Evolutionary conservation across 202 grass and related monocot species (phyloP), one percentile per base, ranked within the genome.

Genomic region (Zoysia matrella): DNA sequence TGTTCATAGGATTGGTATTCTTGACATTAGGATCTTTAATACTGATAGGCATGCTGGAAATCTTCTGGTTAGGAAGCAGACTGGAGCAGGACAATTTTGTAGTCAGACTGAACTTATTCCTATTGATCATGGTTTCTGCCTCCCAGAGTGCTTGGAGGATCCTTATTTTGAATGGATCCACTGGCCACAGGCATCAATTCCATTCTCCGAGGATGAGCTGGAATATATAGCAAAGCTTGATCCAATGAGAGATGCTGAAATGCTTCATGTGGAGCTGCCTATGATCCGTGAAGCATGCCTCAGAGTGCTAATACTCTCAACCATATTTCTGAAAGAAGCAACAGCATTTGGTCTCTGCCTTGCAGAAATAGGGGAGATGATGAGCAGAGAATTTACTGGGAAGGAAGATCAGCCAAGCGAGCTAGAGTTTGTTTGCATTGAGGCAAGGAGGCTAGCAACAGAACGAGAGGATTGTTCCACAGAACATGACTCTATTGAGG

Each of bases 161-260:
- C 92, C 95, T 81, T 98, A 98, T 95, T 98, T 98, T 88, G 95
- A 98, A 75, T 98, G 95, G 92, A 98, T 98, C 74, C 95, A 98
- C 67, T 95, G 92, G 95, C 90, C 90, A 69, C 92, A 98, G 76
- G 92, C 95, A 58, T 98, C 90, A 52, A 88, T 80, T 22, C 22
- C 22, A 22, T 22, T 22, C 22, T 22, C 22, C 22, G 22, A 22
- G 22, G 22, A 22, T 22, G 95, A 98, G 75, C 86, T 98, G 3
- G 77, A 90, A 56, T 98, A 98, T 82, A 88, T 98, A 78, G 82
- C 73, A 56, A 90, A 87, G 60, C 86, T 98, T 80, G 92, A 98
- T 81, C 95, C 95, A 3, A 44, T 85, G 15, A 90, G 67, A 90
- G 95, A 98, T 85, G 88, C 88, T 79, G 92, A 91, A 86, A 86